Base-by-base conservation (phyloP, 2,329 filamentous ascomycete species). In the Exutisphaerella laricina region DNA sequence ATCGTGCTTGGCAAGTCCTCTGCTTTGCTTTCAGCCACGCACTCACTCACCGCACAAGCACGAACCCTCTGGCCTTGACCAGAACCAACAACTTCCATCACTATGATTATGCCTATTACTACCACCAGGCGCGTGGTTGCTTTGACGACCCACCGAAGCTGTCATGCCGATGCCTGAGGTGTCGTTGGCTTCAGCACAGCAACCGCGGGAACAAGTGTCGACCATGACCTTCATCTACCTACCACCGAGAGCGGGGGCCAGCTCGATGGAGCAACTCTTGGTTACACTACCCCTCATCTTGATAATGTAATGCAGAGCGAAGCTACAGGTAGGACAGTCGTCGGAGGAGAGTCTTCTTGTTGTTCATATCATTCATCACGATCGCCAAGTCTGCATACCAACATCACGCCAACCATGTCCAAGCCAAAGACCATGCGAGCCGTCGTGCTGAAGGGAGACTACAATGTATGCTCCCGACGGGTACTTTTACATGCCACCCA, bases 401-500 rank as follows among this genome's bases (percentile, higher is more conserved):
- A 45, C 55, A 35, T 17, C 33, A n/a, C n/a, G n/a, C n/a, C n/a
- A n/a, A n/a, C n/a, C n/a, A 35, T 35, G 33, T 35, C 33, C 17
- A 35, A 35, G 21, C 57, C 59, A 21, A 49, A 63, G 45, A 85
- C 77, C 0, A 95, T 96, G 89, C 85, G 85, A 65, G 88, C 88
- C 21, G 86, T 96, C 21, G 78, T 95, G 41, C 94, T 95, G 69
- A 82, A 90, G 49, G 87, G 84, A 2, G 83, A 85, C 3, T 74
- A 77, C 58, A 80, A 85, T 59, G 58, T 58, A 50, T 75, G 18
- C 26, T 9, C 13, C 5, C n/a, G n/a, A 6, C 33, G 18, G 23
- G 4, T 23, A 4, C 33, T 12, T n/a, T 13, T 6, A 23, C 33
- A 17, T 35, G 33, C 33, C 20, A 23, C 20, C 20, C 5, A 21